Conservation (phyloP, 1,284 basidiomycete species). For the Heterobasidion annosum region DNA sequence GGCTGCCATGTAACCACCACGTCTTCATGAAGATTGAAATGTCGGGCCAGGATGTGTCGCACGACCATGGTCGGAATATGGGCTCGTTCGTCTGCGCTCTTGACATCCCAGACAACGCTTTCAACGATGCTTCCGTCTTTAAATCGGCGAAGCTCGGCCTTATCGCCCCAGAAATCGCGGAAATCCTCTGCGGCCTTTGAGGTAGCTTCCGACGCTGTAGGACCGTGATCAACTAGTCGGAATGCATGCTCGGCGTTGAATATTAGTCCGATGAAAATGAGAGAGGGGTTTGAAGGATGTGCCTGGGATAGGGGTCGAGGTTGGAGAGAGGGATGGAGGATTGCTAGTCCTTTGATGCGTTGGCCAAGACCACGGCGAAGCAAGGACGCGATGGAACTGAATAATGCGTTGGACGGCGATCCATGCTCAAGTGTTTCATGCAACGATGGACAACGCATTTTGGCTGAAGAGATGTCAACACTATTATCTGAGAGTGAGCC, state of each 20-base stretch:
- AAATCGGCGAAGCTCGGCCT: slow-evolving; percentile 92
- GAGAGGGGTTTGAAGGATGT: slow-evolving; percentile 35
- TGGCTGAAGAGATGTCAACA: slow-evolving; percentile 50
- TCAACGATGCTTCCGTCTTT: slow-evolving; percentile 92
- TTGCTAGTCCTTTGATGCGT: slow-evolving; percentile 50
- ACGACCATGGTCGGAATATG: slow-evolving; percentile 76
- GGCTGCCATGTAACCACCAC: slow-evolving; percentile 52
- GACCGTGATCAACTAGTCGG: slow-evolving; percentile 85
- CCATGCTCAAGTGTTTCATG: slow-evolving; percentile 52
- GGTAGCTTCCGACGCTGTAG: slow-evolving; percentile 58
- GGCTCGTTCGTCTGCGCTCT: slow-evolving; percentile 66
- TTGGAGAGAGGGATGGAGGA: slow-evolving; percentile 38
- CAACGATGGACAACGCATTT: slow-evolving; percentile 32
- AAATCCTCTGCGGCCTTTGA: slow-evolving; percentile 52
- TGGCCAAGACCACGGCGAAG: slow-evolving; percentile 65
- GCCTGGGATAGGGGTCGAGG: slow-evolving; percentile 42
- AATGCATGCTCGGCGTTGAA: slow-evolving; percentile 66
- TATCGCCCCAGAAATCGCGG: slow-evolving; percentile 85
- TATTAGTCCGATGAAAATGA: slow-evolving; percentile 64
- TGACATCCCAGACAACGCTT: slow-evolving; percentile 89
- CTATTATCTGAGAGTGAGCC: slow-evolving; percentile 24
- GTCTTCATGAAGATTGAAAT: slow-evolving; percentile 54
- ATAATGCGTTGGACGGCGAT: slow-evolving; percentile 44
- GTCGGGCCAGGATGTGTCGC: slow-evolving; percentile 63
- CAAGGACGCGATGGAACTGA: slow-evolving; percentile 43